Evolutionary conservation across 352 stramenopile species (phyloP), one percentile per base, ranked within the genome.

Genomic region (Phytophthora lateralis): DNA sequence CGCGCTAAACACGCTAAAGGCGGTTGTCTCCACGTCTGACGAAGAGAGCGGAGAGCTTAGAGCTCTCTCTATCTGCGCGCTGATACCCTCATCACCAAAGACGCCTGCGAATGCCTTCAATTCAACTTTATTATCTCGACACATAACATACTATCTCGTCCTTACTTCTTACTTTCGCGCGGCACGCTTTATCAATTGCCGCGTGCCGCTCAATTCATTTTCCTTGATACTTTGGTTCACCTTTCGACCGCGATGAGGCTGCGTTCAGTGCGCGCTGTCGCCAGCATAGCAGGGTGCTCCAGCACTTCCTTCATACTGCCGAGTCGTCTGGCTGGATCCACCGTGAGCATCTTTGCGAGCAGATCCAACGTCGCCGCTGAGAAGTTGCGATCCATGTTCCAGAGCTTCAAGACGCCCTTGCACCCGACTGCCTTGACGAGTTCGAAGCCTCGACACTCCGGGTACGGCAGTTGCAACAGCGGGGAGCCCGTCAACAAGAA

Each of bases 401-500:
- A 90, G 15, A 85, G 41, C 20, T 66, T 55, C 5, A 90, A 55
- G 14, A 90, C 60, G 2, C 68, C 71, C 14, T 53, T 51, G 50
- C 83, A 76, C 17, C 80, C 80, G 5, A 81, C 65, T 6, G 57
- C 63, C 26, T 78, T 69, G 30, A 88, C 66, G 7, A 76, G 49
- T 24, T 76, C 66, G 32, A 86, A 85, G 2, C 69, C 64, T 46
- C 71, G 69, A 62, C 80, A 80, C 26, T 74, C 66, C 6, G 69
- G 64, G 21, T 71, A 78, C 4, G 78, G 76, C 24, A 78, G 55
- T 20, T 56, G 62, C 46, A 78, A 45, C n/a, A 89, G 58, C 9
- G 78, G 81, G 1, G 80, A 87, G 0, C 84, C 84, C 27, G 84
- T 89, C 35, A 93, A 60, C 59, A 93, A 59, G 41, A 91, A 76